Conservation (phyloP, 2,329 filamentous ascomycete genomes). For the Aureobasidium sp. region DNA sequence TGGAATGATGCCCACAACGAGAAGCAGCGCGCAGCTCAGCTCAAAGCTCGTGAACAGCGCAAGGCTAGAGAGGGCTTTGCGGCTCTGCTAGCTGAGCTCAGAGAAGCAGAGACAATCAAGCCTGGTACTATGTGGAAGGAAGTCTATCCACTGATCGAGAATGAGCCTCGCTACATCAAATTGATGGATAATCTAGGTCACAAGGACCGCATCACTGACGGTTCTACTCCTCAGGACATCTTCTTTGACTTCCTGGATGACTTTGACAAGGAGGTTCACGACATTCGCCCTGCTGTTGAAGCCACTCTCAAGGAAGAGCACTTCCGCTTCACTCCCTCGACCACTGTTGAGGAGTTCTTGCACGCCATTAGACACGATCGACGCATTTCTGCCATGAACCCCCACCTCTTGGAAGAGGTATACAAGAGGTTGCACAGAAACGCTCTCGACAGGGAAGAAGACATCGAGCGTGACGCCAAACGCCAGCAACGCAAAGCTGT, state of each 20-base stretch:
- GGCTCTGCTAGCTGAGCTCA: conserved; percentile 66
- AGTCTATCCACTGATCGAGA: conserved; percentile 64
- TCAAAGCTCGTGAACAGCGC: conserved; percentile 73
- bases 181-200: conserved; percentile 66
- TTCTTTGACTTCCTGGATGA: conserved; percentile 97
- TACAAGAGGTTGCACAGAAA: conserved; percentile 51
- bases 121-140: conserved; percentile 86
- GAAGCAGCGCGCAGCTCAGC: conserved; percentile 78
- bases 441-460: conserved; percentile 47
- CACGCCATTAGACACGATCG: conserved; percentile 75
- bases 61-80: conserved; percentile 78
- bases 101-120: conserved; percentile 71
- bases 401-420: conserved; percentile 81
- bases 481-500: conserved; percentile 77
- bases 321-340: conserved; percentile 37
- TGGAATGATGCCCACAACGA: conserved; percentile 88
- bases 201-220: conserved; percentile 30
- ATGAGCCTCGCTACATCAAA: conserved; percentile 74
- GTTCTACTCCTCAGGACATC: conserved; percentile 80
- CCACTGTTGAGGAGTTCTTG: conserved; percentile 82
- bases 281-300: conserved; percentile 72
- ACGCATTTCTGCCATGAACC: conserved; percentile 79
- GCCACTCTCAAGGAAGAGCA: conserved; percentile 41
- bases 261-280: conserved; percentile 79
- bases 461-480: conserved; percentile 74